Percentiles rank a stretch among this genome's conserved stretches.
phyloP scores from a whole-genome alignment of 352 stramenopile species.

The Phytophthora citricola region DNA sequence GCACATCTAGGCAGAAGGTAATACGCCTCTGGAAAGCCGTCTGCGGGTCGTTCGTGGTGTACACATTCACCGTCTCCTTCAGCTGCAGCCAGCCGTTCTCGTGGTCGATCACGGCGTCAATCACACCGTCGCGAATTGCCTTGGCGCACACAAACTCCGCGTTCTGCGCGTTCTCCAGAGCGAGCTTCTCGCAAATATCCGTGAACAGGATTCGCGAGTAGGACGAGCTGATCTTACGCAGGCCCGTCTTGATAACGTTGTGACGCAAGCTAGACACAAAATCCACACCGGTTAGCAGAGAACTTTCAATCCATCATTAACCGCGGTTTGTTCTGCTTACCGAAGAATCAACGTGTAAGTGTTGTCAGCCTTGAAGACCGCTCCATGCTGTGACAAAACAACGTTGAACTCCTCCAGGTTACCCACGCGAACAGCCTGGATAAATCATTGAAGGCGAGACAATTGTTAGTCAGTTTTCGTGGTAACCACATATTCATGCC shows the following conservation, averaged over 20 bases:
- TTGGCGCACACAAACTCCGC: slow-evolving; percentile 99
- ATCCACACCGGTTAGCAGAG: slow-evolving; percentile 5
- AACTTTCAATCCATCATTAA: not conserved
- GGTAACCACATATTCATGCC: not conserved
- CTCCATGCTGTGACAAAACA: slow-evolving; percentile 87
- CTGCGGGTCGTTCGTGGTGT: slow-evolving; percentile 94
- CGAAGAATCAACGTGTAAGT: slow-evolving; percentile 97
- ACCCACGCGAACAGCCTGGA: slow-evolving; percentile 94
- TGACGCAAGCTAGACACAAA: slow-evolving; percentile 86
- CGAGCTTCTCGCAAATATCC: slow-evolving; percentile 95
- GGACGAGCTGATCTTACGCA: slow-evolving; percentile 97
- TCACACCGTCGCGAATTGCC: slow-evolving; percentile 98
- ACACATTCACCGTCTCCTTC: slow-evolving; percentile 88
- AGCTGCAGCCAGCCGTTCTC: slow-evolving; percentile 94
- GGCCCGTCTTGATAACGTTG: slow-evolving; percentile 98
- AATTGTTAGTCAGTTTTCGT: slow-evolving; percentile 6
- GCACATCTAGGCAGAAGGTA: slow-evolving; percentile 98
- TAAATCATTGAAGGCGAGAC: slow-evolving; percentile 9
- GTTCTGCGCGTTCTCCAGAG: slow-evolving; percentile 91
- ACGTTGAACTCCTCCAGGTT: slow-evolving; percentile 96
- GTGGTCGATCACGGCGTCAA: slow-evolving; percentile 98
- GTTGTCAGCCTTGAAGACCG: slow-evolving; percentile 93
- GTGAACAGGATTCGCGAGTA: slow-evolving; percentile 92
- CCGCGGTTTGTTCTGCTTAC: slow-evolving; percentile 34
- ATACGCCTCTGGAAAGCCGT: slow-evolving; percentile 97